Percentiles rank a stretch among this genome's conserved stretches.
These are phyloP conservation scores for Tranzscheliella williamsii DNA, from an alignment of 1,284 basidiomycete genomes.

Conservation along the genomic window DNA sequence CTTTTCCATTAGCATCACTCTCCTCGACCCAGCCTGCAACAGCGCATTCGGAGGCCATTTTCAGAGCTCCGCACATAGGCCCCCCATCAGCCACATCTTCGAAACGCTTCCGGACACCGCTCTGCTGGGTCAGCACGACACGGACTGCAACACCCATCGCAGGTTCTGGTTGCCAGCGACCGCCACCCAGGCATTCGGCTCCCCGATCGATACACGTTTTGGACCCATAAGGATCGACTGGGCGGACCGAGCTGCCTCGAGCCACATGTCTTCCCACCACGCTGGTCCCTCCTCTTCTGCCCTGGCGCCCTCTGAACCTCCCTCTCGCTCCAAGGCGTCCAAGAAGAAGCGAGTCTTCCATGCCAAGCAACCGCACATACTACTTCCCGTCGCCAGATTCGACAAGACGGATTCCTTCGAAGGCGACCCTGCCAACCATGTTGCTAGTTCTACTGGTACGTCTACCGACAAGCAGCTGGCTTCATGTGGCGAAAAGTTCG, in stretches of 20 bases:
- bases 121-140: conserved; percentile 18
- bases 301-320: background rate
- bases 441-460: background rate
- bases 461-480: conserved; percentile 4
- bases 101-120: conserved; percentile 17
- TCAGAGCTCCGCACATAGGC: background rate
- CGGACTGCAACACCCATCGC: conserved; percentile 7
- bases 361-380: conserved; percentile 25
- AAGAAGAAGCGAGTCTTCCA: conserved; percentile 24
- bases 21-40: conserved; percentile 11
- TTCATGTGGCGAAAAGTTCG: conserved; percentile 9
- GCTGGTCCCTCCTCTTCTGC: conserved; percentile 1
- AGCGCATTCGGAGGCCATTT: background rate
- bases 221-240: conserved; percentile 47
- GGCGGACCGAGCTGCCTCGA: conserved; percentile 15
- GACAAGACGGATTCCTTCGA: conserved; percentile 46
- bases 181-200: conserved; percentile 20
- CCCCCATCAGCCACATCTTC: conserved; percentile 9
- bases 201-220: conserved; percentile 41
- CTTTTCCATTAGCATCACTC: conserved; percentile 26
- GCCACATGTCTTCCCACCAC: background rate
- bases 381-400: conserved; percentile 35
- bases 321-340: background rate
- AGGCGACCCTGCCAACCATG: conserved; percentile 5
- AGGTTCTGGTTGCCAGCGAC: conserved; percentile 9